A percentile compares a stretch with the other conserved stretches of the same genome.
Conservation (phyloP, 2,329 filamentous ascomycete genomes). For the Truncatella angustata region DNA sequence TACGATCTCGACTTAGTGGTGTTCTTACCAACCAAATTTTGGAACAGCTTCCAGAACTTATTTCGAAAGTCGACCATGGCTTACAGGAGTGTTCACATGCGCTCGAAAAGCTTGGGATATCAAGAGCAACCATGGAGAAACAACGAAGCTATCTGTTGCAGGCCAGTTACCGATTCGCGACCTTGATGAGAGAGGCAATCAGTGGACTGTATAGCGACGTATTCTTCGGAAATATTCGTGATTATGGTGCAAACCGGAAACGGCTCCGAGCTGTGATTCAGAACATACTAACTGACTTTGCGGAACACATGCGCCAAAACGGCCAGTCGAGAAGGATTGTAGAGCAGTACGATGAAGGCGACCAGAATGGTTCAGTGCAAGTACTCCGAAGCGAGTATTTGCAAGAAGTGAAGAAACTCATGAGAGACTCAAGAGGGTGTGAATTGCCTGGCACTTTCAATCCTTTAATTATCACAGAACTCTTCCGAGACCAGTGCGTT, state of each 20-base stretch:
- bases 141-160: constrained; percentile 29
- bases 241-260: constrained; percentile 15
- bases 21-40: constrained; percentile 27
- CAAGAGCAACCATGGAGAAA: constrained; percentile 19
- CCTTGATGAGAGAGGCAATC: constrained; percentile 22
- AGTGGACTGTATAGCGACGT: constrained; percentile 26
- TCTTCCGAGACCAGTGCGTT: constrained; percentile 31
- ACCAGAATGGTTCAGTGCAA: not conserved
- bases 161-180: constrained; percentile 25
- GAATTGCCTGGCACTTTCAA: constrained; percentile 35
- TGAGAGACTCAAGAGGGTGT: constrained; percentile 27
- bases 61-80: constrained; percentile 27
- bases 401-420: constrained; percentile 21
- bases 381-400: constrained; percentile 19
- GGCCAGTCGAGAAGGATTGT: constrained; percentile 17
- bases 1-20: constrained; percentile 23
- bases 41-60: constrained; percentile 27
- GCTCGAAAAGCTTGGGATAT: constrained; percentile 22
- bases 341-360: constrained; percentile 9
- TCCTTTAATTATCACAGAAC: constrained; percentile 30
- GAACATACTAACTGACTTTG: constrained; percentile 20
- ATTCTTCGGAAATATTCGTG: constrained; percentile 25
- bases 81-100: constrained; percentile 19
- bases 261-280: constrained; percentile 25
- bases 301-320: constrained; percentile 19